Base-by-base conservation (phyloP, 768 basidiomycete species). In the Scleroderma citrinum region DNA sequence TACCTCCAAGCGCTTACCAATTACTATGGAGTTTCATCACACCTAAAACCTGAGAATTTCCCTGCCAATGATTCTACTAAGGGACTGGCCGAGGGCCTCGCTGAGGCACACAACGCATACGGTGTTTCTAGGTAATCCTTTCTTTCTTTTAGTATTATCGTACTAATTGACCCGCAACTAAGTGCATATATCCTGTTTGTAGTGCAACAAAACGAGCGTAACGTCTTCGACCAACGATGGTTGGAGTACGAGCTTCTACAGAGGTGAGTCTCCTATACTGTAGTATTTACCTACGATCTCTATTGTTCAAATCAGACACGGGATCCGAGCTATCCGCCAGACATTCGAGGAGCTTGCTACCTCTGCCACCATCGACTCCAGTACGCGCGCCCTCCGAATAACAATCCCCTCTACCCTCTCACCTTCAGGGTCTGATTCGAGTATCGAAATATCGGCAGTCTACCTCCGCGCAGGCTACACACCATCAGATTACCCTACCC, bases 391-490 rank as follows among this genome's bases (percentile, higher is more conserved):
- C n/a, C 71, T 89, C 24, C 62, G 55, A 12, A 62, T 83, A 30
- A 5, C 40, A 57, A 3, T 35, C 35, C 42, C 23, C 2, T 50
- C 70, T 19, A 29, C 26, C 5, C 26, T 29, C 8, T 29, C 26
- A 29, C 63, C 36, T 52, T 65, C 21, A 12, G 61, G 62, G 20
- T 31, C 10, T 2, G 26, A 35, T 1, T 48, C 29, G 8, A 31
- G 59, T 21, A 60, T 80, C 50, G 90, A 95, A 64, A 83, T 97
- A 47, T 88, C 92, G 1, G 81, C 85, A 0, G 80, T 96, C 36
- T 98, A 98, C 72, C 94, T 87, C 69, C 85, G 95, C 42, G 78
- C 93, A 0, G 92, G 85, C 26, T 99, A 98, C 67, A 77, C 80
- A 13, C 92, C 94, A 0, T 72, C 71, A 26, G 92, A 97, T 64